Conservation (phyloP, 2,329 filamentous ascomycete species). For the Coniochaeta hoffmannii region DNA sequence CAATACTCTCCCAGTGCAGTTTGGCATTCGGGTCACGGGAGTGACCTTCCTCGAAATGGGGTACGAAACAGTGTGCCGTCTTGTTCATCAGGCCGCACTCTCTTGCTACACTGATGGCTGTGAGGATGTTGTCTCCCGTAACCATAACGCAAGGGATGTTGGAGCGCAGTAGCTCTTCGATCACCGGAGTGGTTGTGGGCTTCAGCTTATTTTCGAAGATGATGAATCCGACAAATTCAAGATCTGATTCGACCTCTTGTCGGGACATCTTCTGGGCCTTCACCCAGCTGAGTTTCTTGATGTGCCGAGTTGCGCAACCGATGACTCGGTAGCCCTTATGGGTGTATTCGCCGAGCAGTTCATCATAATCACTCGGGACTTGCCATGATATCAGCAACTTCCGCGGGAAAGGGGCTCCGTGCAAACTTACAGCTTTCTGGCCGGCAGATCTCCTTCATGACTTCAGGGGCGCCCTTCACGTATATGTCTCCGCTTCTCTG, state of each 20-base stretch:
- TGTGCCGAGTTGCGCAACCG: slow-evolving; percentile 83
- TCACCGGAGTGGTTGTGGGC: slow-evolving; percentile 70
- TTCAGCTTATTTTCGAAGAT: slow-evolving; percentile 99
- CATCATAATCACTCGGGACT: slow-evolving; percentile 85
- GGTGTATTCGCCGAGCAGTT: slow-evolving; percentile 82
- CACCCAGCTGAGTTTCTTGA: slow-evolving; percentile 84
- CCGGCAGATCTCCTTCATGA: slow-evolving; percentile 88
- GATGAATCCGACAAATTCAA: slow-evolving; percentile 93
- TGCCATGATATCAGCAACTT: slow-evolving; percentile 9
- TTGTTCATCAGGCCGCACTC: slow-evolving; percentile 80
- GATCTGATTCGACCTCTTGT: slow-evolving; percentile 70
- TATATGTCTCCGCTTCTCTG: slow-evolving; percentile 79
- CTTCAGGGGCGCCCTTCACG: slow-evolving; percentile 94
- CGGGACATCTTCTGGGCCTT: slow-evolving; percentile 93
- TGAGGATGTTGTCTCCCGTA: slow-evolving; percentile 95
- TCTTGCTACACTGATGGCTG: slow-evolving; percentile 88
- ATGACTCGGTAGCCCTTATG: slow-evolving; percentile 96
- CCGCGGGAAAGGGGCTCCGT: not conserved
- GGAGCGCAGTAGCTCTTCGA: slow-evolving; percentile 74
- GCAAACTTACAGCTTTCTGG: slow-evolving; percentile 63
- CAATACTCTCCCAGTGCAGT: slow-evolving; percentile 90
- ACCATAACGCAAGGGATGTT: slow-evolving; percentile 92
- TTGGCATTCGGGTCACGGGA: slow-evolving; percentile 64
- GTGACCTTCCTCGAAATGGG: slow-evolving; percentile 77
- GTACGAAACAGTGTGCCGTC: slow-evolving; percentile 84